Evolutionary conservation across 225 moss, liverwort and hornwort genomes (phyloP).

Genomic region (Neckera pumila): DNA sequence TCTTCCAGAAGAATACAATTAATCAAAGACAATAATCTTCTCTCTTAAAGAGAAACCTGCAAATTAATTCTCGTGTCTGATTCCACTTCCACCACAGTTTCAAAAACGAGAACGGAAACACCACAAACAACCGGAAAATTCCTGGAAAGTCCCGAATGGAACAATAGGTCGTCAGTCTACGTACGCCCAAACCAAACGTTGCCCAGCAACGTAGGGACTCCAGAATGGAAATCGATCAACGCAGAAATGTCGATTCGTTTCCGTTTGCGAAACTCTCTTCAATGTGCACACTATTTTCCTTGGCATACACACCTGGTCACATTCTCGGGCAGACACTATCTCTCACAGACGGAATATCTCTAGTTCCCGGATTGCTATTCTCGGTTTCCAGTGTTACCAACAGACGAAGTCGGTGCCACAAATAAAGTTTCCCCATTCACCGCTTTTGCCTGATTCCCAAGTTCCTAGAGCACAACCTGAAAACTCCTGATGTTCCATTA

Average conservation of each 20-base stretch:
- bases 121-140: background rate
- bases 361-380: background rate
- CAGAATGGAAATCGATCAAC: background rate
- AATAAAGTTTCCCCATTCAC: background rate
- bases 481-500: background rate
- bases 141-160: background rate
- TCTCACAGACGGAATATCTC: background rate
- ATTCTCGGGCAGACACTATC: background rate
- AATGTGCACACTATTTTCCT: background rate
- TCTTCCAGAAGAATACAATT: background rate
- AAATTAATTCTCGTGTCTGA: background rate
- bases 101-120: background rate
- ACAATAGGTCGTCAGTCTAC: background rate
- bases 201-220: background rate
- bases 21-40: background rate
- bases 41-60: background rate
- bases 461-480: background rate
- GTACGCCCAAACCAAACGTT: background rate
- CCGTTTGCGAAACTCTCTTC: background rate
- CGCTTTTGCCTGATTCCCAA: background rate
- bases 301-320: background rate
- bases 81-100: background rate
- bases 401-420: background rate
- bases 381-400: background rate
- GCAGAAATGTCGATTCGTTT: background rate